Evolutionary conservation across 306 rosid species (phyloP), one percentile per base, ranked within the genome.

Genomic region (Ormosia semicastrata): DNA sequence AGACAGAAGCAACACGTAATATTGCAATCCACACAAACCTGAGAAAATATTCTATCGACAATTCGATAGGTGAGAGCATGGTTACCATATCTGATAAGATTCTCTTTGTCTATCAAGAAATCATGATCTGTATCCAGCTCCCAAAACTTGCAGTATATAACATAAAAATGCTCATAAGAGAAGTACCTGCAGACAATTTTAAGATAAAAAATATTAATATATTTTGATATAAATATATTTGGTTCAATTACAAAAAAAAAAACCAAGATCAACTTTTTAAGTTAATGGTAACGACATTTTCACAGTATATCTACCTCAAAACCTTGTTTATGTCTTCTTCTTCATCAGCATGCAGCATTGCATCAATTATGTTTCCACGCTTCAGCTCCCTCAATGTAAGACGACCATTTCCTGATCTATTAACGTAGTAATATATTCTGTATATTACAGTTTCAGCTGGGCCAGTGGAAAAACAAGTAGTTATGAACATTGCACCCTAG

Each of bases 381-480:
- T 92, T 96, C 73, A 96, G 90, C 90, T 96, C 99, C 91, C 97
- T 89, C 78, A 96, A 91, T 76, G 97, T 92, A 82, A 96, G 97
- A 77, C 85, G 91, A 37, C 99, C 97, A 68, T 90, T 92, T 66
- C 97, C 97, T 43, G 97, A 85, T 90, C 98, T 91, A 92, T 93
- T 96, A 81, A 96, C 81, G 86, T 92, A 96, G 94, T 92, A 96
- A 89, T 89, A 96, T 92, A 96, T 96, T 89, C 99, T 86, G 89
- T 91, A 94, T 93, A 92, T 94, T 49, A 94, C 99, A 81, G 99
- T 96, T 88, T 96, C 99, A 85, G 99, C 99, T 96, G 99, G 90
- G 68, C 70, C 88, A 92, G 82, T 50, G 84, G 89, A 89, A 85
- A 79, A 66, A 76, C 60, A 82, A 52, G 41, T 70, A 72, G 75